These are phyloP conservation scores for Linum trigynum DNA, from an alignment of 345 rosid species.

Conservation along the genomic window DNA sequence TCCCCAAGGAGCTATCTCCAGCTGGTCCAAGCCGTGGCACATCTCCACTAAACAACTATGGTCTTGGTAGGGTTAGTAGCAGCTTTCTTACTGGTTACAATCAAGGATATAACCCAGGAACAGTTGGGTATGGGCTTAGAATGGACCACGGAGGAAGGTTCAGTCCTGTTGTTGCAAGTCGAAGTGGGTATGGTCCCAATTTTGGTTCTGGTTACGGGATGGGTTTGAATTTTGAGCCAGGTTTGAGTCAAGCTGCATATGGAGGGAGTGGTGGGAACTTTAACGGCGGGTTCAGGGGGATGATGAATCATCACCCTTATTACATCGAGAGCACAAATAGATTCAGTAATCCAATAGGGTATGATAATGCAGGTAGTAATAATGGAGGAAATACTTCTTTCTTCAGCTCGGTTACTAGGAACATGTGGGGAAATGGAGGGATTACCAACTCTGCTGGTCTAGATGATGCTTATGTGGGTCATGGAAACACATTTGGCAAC, in stretches of 20 bases:
- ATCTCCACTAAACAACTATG: constrained; percentile 39
- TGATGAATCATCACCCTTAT: constrained; percentile 36
- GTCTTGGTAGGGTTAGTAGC: constrained; percentile 43
- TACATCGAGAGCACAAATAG: constrained; percentile 51
- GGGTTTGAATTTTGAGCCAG: constrained; percentile 57
- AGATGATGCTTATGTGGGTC: constrained; percentile 32
- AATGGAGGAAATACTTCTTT: constrained; percentile 59
- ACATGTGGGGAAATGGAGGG: constrained; percentile 65
- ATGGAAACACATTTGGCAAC: constrained; percentile 37
- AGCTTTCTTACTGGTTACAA: constrained; percentile 52
- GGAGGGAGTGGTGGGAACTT: constrained; percentile 41
- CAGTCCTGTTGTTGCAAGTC: constrained; percentile 36
- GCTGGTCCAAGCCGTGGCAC: constrained; percentile 45
- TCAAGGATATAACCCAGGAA: constrained; percentile 49
- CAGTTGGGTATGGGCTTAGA: constrained; percentile 54
- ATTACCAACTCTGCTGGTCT: constrained; percentile 35
- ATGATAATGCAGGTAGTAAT: constrained; percentile 35
- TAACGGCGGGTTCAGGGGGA: constrained; percentile 41
- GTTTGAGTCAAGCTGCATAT: constrained; percentile 33
- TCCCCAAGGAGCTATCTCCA: constrained; percentile 71
- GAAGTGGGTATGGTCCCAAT: constrained; percentile 45
- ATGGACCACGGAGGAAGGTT: constrained; percentile 46
- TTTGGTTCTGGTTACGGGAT: constrained; percentile 54
- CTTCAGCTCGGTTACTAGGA: constrained; percentile 55
- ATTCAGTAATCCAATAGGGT: constrained; percentile 41